Evolutionary conservation across 2,329 filamentous ascomycete genomes (phyloP).

Genomic region (Fusarium sarcochroum): DNA sequence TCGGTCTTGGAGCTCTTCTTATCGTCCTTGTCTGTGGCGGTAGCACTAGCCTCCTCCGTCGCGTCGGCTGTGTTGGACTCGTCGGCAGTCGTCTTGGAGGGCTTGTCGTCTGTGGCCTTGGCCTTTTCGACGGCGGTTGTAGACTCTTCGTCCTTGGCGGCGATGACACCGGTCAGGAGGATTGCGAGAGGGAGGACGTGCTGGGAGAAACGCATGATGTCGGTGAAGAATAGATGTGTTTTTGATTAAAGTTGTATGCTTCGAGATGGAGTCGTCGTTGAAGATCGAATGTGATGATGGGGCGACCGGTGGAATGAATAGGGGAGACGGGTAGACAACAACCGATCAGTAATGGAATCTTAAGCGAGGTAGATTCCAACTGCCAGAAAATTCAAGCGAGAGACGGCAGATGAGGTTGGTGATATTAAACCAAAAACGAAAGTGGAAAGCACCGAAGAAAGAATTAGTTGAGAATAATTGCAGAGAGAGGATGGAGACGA

Average conservation of each 20-base stretch:
- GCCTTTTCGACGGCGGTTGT: constrained; percentile 30
- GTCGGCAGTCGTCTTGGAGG: constrained; percentile 31
- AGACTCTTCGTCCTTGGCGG: constrained; percentile 31
- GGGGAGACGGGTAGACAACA: constrained; percentile 25
- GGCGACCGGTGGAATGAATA: constrained; percentile 8
- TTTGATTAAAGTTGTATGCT: constrained; percentile 4
- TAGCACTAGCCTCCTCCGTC: constrained; percentile 29
- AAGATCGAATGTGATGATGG: constrained; percentile 6
- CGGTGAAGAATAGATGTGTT: constrained; percentile 1
- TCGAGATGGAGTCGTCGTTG: neutral
- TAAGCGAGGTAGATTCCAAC: constrained; percentile 7
- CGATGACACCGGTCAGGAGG: constrained; percentile 43
- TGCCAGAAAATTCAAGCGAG: constrained; percentile 25
- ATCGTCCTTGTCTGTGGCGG: constrained; percentile 23
- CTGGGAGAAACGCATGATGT: constrained; percentile 48
- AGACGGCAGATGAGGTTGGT: constrained; percentile 28
- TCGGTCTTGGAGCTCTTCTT: constrained; percentile 25
- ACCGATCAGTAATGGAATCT: neutral
- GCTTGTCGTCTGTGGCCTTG: constrained; percentile 35
- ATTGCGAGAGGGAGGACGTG: constrained; percentile 46
- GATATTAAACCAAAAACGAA: constrained; percentile 24
- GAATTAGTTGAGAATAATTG: constrained; percentile 22
- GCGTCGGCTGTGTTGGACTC: constrained; percentile 38
- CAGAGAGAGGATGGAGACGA: constrained; percentile 9
- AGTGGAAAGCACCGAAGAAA: constrained; percentile 16